Percentiles rank a stretch among this genome's conserved stretches.
Conservation (phyloP, 768 basidiomycete genomes). For the Lactarius akahatsu region DNA sequence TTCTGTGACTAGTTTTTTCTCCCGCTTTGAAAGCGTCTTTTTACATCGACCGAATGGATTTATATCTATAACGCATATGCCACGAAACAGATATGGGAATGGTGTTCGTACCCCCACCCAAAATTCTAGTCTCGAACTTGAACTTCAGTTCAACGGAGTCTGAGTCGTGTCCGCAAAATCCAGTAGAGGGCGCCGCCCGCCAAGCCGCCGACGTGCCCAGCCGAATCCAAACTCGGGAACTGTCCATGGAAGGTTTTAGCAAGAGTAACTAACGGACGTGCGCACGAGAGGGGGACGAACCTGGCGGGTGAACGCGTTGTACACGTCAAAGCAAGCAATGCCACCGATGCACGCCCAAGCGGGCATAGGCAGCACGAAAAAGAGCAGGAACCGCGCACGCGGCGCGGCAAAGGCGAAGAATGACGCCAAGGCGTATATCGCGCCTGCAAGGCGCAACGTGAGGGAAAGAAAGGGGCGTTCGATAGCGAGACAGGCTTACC, state of each 20-base stretch:
- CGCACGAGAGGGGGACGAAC: constrained; percentile 23
- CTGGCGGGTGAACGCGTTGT: constrained; percentile 38
- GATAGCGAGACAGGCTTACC: constrained; percentile 42
- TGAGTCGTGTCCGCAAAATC: constrained; percentile 18
- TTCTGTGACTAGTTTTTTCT: constrained; percentile 10
- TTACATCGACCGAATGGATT: background rate
- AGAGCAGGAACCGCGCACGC: constrained; percentile 61
- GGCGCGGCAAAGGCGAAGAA: constrained; percentile 73
- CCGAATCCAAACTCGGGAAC: constrained; percentile 21
- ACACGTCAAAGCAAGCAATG: constrained; percentile 61
- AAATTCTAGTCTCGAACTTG: background rate
- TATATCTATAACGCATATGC: background rate
- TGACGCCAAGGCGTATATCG: constrained; percentile 68
- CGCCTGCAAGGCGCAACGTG: constrained; percentile 44
- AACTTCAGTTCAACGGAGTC: constrained; percentile 2
- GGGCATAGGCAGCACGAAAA: constrained; percentile 75
- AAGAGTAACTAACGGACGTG: background rate
- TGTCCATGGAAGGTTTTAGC: constrained; percentile 1
- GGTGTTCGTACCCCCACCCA: background rate
- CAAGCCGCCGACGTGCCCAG: constrained; percentile 25
- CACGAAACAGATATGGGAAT: background rate
- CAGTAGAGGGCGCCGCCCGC: constrained; percentile 24
- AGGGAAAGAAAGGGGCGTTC: constrained; percentile 1
- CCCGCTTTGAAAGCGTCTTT: constrained; percentile 3
- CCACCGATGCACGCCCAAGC: constrained; percentile 75